phyloP scores from a whole-genome alignment of 129 eudicot species.

The Artemisia tridentata region DNA sequence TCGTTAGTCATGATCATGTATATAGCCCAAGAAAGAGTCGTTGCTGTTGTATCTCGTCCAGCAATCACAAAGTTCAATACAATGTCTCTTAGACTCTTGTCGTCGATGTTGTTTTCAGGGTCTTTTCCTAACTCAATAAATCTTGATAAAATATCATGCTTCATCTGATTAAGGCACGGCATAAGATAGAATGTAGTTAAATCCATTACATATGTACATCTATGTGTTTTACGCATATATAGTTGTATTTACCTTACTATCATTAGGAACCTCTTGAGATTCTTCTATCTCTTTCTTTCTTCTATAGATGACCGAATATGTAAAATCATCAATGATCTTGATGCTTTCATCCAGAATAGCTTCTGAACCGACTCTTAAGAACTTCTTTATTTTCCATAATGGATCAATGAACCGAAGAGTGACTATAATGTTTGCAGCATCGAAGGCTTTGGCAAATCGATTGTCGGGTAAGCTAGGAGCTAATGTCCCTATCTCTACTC shows the following conservation, averaged over 20 bases:
- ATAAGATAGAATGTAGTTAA: background rate
- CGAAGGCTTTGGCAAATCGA: slow-evolving; percentile 75
- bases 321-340: slow-evolving; percentile 82
- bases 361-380: slow-evolving; percentile 79
- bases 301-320: slow-evolving; percentile 75
- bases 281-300: slow-evolving; percentile 72
- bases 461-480: slow-evolving; percentile 75
- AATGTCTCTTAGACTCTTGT: slow-evolving; percentile 90
- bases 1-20: slow-evolving; percentile 75
- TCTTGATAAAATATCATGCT: slow-evolving; percentile 83
- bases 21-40: slow-evolving; percentile 94
- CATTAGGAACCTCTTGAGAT: slow-evolving; percentile 30
- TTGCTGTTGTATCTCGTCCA: slow-evolving; percentile 95
- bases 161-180: slow-evolving; percentile 42
- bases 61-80: slow-evolving; percentile 93
- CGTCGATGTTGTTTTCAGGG: slow-evolving; percentile 68
- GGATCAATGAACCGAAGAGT: slow-evolving; percentile 93
- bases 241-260: slow-evolving; percentile 43
- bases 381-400: slow-evolving; percentile 79
- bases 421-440: slow-evolving; percentile 82
- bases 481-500: slow-evolving; percentile 87
- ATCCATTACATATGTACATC: too few relatives aligned
- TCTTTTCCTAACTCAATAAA: slow-evolving; percentile 86
- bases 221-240: background rate
- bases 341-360: slow-evolving; percentile 82